Evolutionary conservation across 2,329 filamentous ascomycete species (phyloP).

Genomic region (Coniella lustricola): DNA sequence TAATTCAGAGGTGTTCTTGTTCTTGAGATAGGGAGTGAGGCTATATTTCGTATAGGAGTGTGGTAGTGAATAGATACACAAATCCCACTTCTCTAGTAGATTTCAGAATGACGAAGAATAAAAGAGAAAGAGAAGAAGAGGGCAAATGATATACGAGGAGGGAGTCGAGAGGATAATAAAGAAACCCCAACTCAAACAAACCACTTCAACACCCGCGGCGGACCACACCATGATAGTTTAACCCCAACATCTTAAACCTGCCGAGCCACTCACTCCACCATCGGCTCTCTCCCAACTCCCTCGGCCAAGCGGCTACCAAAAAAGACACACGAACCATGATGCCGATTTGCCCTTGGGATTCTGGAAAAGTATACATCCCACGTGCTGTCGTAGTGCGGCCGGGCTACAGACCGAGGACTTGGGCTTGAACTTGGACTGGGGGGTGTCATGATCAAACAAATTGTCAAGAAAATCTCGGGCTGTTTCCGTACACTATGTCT

Average conservation of each 20-base stretch:
- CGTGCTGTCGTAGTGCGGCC: too few species aligned
- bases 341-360: background rate
- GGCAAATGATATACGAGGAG: background rate
- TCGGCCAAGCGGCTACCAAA: constrained; percentile 27
- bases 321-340: constrained; percentile 9
- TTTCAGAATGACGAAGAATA: background rate
- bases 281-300: constrained; percentile 18
- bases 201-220: background rate
- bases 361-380: too few species aligned
- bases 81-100: background rate
- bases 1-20: background rate
- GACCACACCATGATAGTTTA: background rate
- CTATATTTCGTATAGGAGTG: too few species aligned
- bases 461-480: constrained; percentile 5
- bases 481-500: too few species aligned
- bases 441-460: constrained; percentile 8
- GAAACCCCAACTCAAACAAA: background rate
- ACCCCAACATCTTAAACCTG: background rate
- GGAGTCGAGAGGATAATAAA: background rate
- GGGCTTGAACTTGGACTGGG: too few species aligned
- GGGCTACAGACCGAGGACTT: too few species aligned
- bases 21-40: background rate
- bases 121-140: background rate
- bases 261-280: too few species aligned
- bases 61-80: too few species aligned